Percentiles rank a stretch among this genome's conserved stretches.
Evolutionary conservation across 2,329 filamentous ascomycete species (phyloP).

Genomic region (Phialophora chinensis): DNA sequence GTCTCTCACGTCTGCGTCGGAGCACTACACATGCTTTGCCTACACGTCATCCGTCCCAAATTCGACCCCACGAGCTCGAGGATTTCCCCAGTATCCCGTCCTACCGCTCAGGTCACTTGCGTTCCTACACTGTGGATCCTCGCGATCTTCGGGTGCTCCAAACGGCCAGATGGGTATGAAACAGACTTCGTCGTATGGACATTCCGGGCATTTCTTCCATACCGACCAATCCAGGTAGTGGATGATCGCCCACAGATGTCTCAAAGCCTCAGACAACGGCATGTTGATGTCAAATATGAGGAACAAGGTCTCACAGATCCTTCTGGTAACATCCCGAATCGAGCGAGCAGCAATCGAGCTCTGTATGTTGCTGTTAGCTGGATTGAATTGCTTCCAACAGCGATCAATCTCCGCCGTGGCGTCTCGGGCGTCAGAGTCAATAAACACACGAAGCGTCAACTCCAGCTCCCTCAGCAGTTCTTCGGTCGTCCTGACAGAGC

Average conservation of each 20-base stretch:
- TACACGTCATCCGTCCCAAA: background rate
- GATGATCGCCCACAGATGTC: conserved; percentile 50
- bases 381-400: conserved; percentile 47
- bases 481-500: conserved; percentile 36
- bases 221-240: conserved; percentile 63
- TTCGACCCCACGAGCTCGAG: background rate
- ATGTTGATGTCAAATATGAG: conserved; percentile 37
- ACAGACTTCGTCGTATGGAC: conserved; percentile 61
- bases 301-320: conserved; percentile 45
- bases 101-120: conserved; percentile 27
- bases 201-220: conserved; percentile 62
- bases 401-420: conserved; percentile 40
- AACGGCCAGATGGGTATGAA: conserved; percentile 70
- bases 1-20: background rate
- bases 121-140: conserved; percentile 54
- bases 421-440: conserved; percentile 45
- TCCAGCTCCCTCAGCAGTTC: conserved; percentile 43
- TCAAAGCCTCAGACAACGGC: conserved; percentile 8
- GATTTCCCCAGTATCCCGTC: conserved; percentile 22
- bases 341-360: conserved; percentile 40
- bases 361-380: conserved; percentile 25
- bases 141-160: conserved; percentile 62
- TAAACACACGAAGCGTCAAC: conserved; percentile 44
- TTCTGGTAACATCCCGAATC: conserved; percentile 43
- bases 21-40: background rate